Conservation (phyloP, 768 basidiomycete genomes). For the Suillus americanus region DNA sequence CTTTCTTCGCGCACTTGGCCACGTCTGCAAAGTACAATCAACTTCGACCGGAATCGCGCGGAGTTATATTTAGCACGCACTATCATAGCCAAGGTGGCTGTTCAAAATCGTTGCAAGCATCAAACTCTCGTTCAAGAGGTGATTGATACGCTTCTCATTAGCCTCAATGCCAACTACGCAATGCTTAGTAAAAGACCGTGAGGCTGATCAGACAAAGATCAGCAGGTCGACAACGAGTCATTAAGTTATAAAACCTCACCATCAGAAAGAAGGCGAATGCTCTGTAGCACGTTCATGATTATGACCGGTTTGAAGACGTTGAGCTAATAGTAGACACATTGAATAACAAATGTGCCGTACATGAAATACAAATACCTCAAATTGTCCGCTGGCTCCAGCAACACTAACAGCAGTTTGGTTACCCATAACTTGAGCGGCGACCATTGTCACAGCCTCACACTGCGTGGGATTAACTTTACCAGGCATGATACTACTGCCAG, state of each 20-base stretch:
- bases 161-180: constrained; percentile 96
- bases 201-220: constrained; percentile 42
- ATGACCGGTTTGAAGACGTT: constrained; percentile 99
- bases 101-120: constrained; percentile 99
- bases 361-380: constrained; percentile 65
- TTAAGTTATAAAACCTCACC: constrained; percentile 45
- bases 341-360: constrained; percentile 7
- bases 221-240: constrained; percentile 1
- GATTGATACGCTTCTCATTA: constrained; percentile 90
- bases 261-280: constrained; percentile 90
- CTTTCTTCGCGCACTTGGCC: constrained; percentile 98
- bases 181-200: constrained; percentile 94
- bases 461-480: constrained; percentile 99
- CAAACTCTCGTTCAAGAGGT: constrained; percentile 89
- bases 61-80: constrained; percentile 48
- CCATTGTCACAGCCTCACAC: constrained; percentile 98
- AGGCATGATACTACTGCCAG: constrained; percentile 99
- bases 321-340: constrained; percentile 47
- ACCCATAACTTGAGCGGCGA: constrained; percentile 97
- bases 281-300: constrained; percentile 96
- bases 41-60: constrained; percentile 1
- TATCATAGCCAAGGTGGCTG: constrained; percentile 95
- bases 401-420: constrained; percentile 93
- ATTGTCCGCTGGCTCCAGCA: constrained; percentile 94
- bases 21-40: constrained; percentile 61